Evolutionary conservation across 768 basidiomycete species (phyloP), one percentile per base, ranked within the genome.

Genomic region (Phlebiopsis flavidoalba): DNA sequence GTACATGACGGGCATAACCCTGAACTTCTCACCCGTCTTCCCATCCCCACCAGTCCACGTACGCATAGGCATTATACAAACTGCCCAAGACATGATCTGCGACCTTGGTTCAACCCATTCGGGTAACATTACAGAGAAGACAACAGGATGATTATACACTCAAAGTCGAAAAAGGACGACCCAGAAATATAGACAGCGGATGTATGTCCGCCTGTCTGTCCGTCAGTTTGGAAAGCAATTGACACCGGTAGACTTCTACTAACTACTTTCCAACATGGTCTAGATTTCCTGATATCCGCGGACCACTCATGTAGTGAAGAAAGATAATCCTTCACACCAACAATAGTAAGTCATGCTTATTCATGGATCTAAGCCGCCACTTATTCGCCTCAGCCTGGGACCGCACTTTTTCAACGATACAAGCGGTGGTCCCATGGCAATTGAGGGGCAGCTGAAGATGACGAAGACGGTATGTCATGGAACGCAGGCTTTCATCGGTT

Each of bases 251-350:
- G n/a, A 51, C 53, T 45, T 94, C 70, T 93, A 91, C n/a, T 73
- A 96, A 95, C 68, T 97, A 97, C 69, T 93, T 95, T 65, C n/a
- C 89, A 94, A 65, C 86, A 93, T 67, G 94, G 94, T 1, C 74
- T 97, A 19, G 94, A 97, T 70, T 91, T 95, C 63, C 80, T 95
- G 31, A 80, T 97, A 17, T 88, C 86, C 22, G 87, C n/a, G 83
- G 51, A 78, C 77, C 21, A 82, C 80, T 15, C 91, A 95, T 66
- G 66, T 82, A 5, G 89, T 95, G 19, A 83, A 80, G 70, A 97
- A n/a, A 97, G 79, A 89, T 96, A 40, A 77, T 96, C 24, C 74
- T 93, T 7, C 94, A 97, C 69, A 84, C 93, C 2, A 97, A 96
- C 65, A n/a, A 82, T 94, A 60, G 94, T 95, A 69, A 72, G 86